Evolutionary conservation across 2,329 filamentous ascomycete genomes (phyloP).

Genomic region (Helicocarpus griseus): DNA sequence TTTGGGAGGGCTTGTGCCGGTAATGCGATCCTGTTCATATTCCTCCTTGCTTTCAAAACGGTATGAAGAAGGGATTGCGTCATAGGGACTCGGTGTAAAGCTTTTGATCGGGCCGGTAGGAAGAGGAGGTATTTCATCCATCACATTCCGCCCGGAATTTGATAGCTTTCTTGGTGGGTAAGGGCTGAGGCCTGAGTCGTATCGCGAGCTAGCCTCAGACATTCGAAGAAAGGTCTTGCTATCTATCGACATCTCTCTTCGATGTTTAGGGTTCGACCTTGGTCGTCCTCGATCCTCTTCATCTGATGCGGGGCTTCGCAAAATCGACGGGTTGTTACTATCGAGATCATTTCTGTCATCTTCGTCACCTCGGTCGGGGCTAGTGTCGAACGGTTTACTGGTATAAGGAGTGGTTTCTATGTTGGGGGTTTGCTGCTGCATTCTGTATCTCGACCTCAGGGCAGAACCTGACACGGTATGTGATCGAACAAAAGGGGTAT

Average conservation of each 20-base stretch:
- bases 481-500: constrained; percentile 43
- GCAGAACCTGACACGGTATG: constrained; percentile 19
- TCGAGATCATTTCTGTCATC: not conserved
- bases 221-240: constrained; percentile 12
- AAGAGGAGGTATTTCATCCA: constrained; percentile 12
- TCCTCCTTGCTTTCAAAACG: constrained; percentile 8
- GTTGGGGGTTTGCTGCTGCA: not conserved
- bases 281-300: not conserved
- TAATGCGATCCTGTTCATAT: constrained; percentile 29
- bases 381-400: not conserved
- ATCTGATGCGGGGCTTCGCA: not conserved
- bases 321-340: not conserved
- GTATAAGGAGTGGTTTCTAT: not conserved
- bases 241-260: constrained; percentile 13
- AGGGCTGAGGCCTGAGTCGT: constrained; percentile 4
- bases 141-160: constrained; percentile 3
- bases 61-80: constrained; percentile 6
- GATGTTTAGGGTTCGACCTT: constrained; percentile 7
- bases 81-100: constrained; percentile 8
- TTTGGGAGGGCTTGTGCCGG: constrained; percentile 8
- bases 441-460: not conserved
- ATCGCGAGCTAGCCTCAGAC: constrained; percentile 11
- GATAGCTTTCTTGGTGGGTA: constrained; percentile 6
- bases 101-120: constrained; percentile 10
- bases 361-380: not conserved